Base-by-base conservation (phyloP, 768 basidiomycete species). In the Wakefieldia striispora region DNA sequence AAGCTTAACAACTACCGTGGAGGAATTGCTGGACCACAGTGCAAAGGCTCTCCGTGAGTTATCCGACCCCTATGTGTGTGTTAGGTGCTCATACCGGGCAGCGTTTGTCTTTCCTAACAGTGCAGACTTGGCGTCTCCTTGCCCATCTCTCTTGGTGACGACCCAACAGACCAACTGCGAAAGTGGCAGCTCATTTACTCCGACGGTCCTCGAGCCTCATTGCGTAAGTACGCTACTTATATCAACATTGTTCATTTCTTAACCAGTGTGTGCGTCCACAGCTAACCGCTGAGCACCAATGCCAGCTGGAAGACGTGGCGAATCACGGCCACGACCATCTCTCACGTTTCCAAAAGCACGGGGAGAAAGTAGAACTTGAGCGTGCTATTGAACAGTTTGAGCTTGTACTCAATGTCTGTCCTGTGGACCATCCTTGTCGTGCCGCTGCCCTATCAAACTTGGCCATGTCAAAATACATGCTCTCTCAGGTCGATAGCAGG, bases 371-470 rank as follows among this genome's bases (percentile, higher is more conserved):
- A 13, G 38, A 53, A 9, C 43, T 50, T 7, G 39, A 51, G 24
- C 8, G 4, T 13, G 27, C 52, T 8, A 42, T 38, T 3, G 21
- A 41, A 31, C 34, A 33, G 0, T 50, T 53, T 34, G 33, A 50
- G 16, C 39, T 14, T 23, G 52, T 35, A 11, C 49, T 53, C 16
- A 6, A 16, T 26, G 8, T 51, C 10, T 53, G 52, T 24, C 41
- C 52, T 13, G 16, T 10, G 17, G 43, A 51, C 17, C 48, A 53
- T 12, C 49, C 39, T 5, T 45, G 52, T 45, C 49, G 39, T 37
- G 49, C 52, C 1, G 52, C 40, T 19, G 48, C 43, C 4, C 43
- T 29, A 2, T 41, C 52, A 23, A 53, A 53, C 14, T 1, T 45
- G 14, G 52, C 52, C n/a, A 24, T 4, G 10, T 41, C 51, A 33